Base-by-base conservation (phyloP, 139 green algal species). In the Auxenochlorella pyrenoidosa region DNA sequence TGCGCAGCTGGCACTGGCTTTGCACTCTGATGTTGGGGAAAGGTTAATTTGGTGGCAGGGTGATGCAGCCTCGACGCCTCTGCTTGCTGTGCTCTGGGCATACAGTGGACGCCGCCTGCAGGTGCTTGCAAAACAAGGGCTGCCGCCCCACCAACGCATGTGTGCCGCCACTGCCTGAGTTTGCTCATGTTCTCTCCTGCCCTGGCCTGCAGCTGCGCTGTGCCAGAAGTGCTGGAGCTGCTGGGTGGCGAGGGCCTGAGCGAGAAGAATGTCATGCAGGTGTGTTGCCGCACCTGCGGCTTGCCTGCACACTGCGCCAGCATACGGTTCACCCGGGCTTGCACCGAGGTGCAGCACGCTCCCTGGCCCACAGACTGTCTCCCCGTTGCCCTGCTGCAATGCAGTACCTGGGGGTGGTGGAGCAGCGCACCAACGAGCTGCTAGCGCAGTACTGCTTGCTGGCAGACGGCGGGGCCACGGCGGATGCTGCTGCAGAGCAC, bases 351-450 rank as follows among this genome's bases (percentile, higher is more conserved):
- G 47, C 10, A 10, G 47, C 47, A 10, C 47, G 47, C 47, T 10
- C 47, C 47, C 8, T 10, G 47, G 8, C 47, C 47, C 47, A 54
- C 8, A 6, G 10, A 22, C 54, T 28, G 13, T 13, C 16, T 22
- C 54, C 54, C 3, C 54, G 2, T 24, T 2, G 54, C 54, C 54
- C 54, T 63, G 47, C 16, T 63, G 54, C 18, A 24, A 93, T 97
- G 90, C 90, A 94, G 77, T 95, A 98, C 92, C 93, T 98, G 38
- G 96, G 95, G 68, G 93, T 98, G 91, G 93, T 98, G 34, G 96
- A 98, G 93, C 95, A 98, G 93, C 93, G 95, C 58, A 94, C 91
- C 79, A 96, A 97, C 66, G 94, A 98, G 89, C 91, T 98, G 47
- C 91, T 98, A 59, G 90, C 95, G 90, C 54, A 83, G 10, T 88